A percentile compares a stretch with the other conserved stretches of the same genome.
These are phyloP conservation scores for Arxiozyma bovina DNA, from an alignment of 1,139 yeast species.

Conservation along the genomic window DNA sequence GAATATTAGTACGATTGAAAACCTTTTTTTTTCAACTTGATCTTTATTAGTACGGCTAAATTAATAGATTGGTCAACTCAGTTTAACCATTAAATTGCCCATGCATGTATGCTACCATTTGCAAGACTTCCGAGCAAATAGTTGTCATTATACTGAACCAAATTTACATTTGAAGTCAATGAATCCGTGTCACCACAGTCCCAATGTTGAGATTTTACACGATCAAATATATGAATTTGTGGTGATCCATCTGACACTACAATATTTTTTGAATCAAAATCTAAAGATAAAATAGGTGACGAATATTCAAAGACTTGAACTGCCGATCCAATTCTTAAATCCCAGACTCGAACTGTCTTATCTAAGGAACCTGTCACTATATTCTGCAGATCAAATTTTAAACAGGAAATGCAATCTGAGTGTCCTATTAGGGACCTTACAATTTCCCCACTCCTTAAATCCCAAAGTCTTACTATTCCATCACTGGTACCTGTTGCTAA, in stretches of 20 bases:
- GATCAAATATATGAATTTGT: constrained; percentile 48
- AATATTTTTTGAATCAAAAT: constrained; percentile 48
- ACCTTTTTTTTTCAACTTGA: no score
- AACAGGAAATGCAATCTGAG: constrained; percentile 57
- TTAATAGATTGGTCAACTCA: no score
- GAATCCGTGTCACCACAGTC: constrained; percentile 38
- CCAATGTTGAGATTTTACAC: constrained; percentile 45
- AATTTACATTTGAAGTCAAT: constrained; percentile 30
- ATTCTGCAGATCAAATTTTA: constrained; percentile 59
- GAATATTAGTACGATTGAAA: not conserved
- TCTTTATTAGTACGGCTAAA: not conserved
- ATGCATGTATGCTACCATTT: constrained; percentile 49
- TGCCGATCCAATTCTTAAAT: constrained; percentile 56
- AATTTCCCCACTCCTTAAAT: constrained; percentile 59
- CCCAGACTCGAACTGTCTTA: constrained; percentile 64
- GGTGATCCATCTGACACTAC: constrained; percentile 39
- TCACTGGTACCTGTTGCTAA: constrained; percentile 71
- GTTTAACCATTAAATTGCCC: constrained; percentile 38
- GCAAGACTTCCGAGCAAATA: constrained; percentile 54
- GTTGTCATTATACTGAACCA: constrained; percentile 47
- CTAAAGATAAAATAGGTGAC: constrained; percentile 42
- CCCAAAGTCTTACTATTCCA: constrained; percentile 70
- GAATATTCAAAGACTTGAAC: constrained; percentile 53
- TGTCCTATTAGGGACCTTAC: constrained; percentile 61
- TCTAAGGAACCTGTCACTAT: constrained; percentile 59